Evolutionary conservation across 2,329 filamentous ascomycete genomes (phyloP).

Genomic region (Cladophialophora yegresii): DNA sequence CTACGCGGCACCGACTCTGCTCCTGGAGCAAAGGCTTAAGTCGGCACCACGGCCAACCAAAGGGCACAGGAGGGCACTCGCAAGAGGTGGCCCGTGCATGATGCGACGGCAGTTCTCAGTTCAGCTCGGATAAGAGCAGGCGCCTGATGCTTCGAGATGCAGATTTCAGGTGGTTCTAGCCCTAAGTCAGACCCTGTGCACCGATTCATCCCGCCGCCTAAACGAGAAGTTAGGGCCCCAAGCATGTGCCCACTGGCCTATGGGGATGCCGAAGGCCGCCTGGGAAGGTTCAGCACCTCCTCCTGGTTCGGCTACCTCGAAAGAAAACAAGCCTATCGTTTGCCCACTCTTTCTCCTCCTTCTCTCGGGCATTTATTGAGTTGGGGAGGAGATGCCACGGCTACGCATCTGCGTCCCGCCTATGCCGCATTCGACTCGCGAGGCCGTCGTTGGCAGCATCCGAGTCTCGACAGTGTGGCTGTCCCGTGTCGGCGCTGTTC

Average conservation of each 20-base stretch:
- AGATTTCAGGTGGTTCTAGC: constrained; percentile 11
- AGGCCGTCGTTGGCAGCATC: constrained; percentile 13
- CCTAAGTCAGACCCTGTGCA: neutral
- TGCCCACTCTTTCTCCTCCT: constrained; percentile 9
- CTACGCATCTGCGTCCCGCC: constrained; percentile 8
- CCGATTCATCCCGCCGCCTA: constrained; percentile 2
- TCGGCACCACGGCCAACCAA: constrained; percentile 4
- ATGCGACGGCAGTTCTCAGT: neutral
- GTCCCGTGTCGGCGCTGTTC: constrained; percentile 9
- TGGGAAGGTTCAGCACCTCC: constrained; percentile 4
- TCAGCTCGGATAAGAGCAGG: constrained; percentile 16
- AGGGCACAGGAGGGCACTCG: too few species aligned
- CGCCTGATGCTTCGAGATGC: constrained; percentile 7
- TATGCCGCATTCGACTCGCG: constrained; percentile 14
- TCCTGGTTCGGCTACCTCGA: constrained; percentile 6
- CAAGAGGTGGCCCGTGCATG: neutral
- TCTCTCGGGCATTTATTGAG: constrained; percentile 6
- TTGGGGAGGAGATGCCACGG: constrained; percentile 7
- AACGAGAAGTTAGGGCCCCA: neutral
- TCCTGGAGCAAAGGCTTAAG: neutral
- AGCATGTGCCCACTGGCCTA: constrained; percentile 1
- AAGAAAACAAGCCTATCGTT: neutral
- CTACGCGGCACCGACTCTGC: neutral
- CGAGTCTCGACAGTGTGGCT: constrained; percentile 8
- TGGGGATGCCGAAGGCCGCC: neutral